phyloP scores from a whole-genome alignment of 192 early-diverging fungal species.

The Linnemannia zychae region DNA sequence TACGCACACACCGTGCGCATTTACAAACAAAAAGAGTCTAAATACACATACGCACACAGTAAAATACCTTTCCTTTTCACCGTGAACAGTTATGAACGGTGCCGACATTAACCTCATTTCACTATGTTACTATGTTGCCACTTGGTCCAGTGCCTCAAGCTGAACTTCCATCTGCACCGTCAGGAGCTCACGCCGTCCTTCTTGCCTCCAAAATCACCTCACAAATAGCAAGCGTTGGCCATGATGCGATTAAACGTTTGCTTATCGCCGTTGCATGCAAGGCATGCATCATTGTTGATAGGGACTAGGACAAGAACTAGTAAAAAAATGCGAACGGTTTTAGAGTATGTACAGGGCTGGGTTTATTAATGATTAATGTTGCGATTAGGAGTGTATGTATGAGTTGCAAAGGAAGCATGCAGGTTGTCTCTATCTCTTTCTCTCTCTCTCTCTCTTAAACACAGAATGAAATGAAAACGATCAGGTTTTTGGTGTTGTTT shows the following conservation, averaged over 20 bases:
- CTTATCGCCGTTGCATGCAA: not conserved
- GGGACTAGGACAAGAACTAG: not conserved
- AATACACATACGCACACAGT: no score
- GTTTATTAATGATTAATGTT: conserved; percentile 1
- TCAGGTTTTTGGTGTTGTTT: conserved; percentile 5
- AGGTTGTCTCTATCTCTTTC: not conserved
- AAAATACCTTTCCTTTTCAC: no score
- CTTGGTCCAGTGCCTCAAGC: not conserved
- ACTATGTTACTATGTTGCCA: no score
- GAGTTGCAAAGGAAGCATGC: conserved; percentile 1
- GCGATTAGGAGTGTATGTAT: conserved; percentile 14
- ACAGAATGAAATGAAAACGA: not conserved
- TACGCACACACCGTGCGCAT: no score
- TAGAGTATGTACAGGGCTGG: conserved; percentile 2
- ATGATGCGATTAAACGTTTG: not conserved
- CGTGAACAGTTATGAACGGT: no score
- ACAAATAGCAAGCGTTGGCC: not conserved
- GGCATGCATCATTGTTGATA: not conserved
- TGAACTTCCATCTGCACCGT: not conserved
- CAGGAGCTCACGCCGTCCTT: not conserved
- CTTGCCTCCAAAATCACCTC: not conserved
- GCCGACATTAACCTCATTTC: not conserved
- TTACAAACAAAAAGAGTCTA: no score
- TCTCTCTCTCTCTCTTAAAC: not conserved
- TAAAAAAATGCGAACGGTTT: not conserved